Evolutionary conservation across 1,284 basidiomycete genomes (phyloP).

Genomic region (Sporisorium scitamineum): DNA sequence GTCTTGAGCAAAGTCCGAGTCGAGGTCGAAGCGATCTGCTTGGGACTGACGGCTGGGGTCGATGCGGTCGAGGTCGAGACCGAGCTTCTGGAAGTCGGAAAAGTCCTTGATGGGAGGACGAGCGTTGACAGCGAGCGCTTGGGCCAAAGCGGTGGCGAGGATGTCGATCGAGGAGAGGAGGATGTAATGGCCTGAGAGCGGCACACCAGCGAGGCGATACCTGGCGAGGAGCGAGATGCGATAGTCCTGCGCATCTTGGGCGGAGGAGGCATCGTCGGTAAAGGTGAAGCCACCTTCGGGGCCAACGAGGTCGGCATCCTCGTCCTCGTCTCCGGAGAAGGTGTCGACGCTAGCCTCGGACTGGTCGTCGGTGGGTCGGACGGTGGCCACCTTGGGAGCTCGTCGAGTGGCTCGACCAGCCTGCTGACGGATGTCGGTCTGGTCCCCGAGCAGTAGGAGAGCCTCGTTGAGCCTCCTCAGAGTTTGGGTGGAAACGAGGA

Average conservation of each 20-base stretch:
- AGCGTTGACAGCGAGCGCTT: constrained; percentile 75
- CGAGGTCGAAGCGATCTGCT: constrained; percentile 57
- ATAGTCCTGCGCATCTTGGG: constrained; percentile 49
- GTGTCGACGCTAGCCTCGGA: constrained; percentile 70
- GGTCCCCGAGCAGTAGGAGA: constrained; percentile 70
- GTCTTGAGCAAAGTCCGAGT: constrained; percentile 16
- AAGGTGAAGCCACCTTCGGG: constrained; percentile 55
- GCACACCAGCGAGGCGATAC: constrained; percentile 80
- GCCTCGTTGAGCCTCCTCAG: constrained; percentile 71
- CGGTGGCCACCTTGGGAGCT: constrained; percentile 51
- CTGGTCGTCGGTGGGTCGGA: constrained; percentile 50
- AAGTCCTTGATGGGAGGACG: constrained; percentile 49
- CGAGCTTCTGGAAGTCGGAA: constrained; percentile 47
- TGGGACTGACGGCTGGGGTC: constrained; percentile 48
- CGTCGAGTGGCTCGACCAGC: constrained; percentile 53
- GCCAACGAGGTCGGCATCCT: constrained; percentile 45
- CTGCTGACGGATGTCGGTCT: constrained; percentile 71
- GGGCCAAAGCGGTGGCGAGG: constrained; percentile 84
- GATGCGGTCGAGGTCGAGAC: constrained; percentile 47
- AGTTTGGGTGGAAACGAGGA: constrained; percentile 75
- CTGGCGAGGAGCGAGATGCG: constrained; percentile 77
- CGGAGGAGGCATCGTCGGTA: constrained; percentile 17
- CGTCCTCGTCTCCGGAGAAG: constrained; percentile 60
- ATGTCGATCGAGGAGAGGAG: constrained; percentile 86
- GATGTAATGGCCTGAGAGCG: constrained; percentile 86